A percentile compares a stretch with the other conserved stretches of the same genome.
These are phyloP conservation scores for Didymella arachidicola DNA, from an alignment of 2,329 filamentous ascomycete species.

Conservation along the genomic window DNA sequence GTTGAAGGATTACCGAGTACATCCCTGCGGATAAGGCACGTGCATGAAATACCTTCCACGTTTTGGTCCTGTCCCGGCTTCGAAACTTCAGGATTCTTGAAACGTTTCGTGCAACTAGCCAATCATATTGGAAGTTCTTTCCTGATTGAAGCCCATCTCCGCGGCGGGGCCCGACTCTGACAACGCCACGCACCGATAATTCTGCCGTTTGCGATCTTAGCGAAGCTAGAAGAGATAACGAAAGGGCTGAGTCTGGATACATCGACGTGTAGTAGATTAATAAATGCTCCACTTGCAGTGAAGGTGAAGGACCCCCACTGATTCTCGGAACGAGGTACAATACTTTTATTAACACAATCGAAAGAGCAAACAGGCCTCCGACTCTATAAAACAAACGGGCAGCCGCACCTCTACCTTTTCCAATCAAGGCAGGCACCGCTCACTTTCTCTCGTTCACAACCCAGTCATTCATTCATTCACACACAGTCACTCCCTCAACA, in stretches of 20 bases:
- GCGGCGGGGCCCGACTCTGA: conserved; percentile 5
- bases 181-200: conserved; percentile 4
- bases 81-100: conserved; percentile 4
- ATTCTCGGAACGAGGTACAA: conserved; percentile 3
- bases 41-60: conserved; percentile 11
- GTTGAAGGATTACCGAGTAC: background rate
- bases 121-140: conserved; percentile 13
- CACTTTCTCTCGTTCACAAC: conserved; percentile 6
- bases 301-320: conserved; percentile 3
- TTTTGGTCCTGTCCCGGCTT: conserved; percentile 16
- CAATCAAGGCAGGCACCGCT: conserved; percentile 10
- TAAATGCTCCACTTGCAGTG: conserved; percentile 13
- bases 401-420: background rate
- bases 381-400: conserved; percentile 6
- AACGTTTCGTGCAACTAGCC: conserved; percentile 6
- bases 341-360: background rate
- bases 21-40: conserved; percentile 10
- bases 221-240: conserved; percentile 14
- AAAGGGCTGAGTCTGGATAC: conserved; percentile 15
- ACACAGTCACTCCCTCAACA: conserved; percentile 27
- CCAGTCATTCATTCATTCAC: conserved; percentile 10
- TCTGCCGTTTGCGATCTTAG: conserved; percentile 17
- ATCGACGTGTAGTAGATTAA: conserved; percentile 10
- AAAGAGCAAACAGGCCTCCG: background rate
- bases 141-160: conserved; percentile 16